Evolutionary conservation across 2,329 filamentous ascomycete genomes (phyloP).

Genomic region (Trichoderma endophyticum): DNA sequence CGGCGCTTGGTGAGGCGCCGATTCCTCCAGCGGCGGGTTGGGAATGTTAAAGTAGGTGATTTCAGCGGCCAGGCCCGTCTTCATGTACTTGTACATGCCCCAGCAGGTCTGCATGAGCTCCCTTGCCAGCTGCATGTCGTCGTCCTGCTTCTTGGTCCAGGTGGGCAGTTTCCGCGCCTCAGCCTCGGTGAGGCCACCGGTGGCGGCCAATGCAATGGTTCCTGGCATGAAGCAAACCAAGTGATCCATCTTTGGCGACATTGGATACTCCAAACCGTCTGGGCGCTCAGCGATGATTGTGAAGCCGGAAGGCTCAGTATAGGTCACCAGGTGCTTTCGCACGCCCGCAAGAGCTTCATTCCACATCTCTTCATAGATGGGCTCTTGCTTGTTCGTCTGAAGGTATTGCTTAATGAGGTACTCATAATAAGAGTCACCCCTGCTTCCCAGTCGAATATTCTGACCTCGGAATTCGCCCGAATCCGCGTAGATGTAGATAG

Average conservation of each 20-base stretch:
- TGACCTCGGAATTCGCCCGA: conserved; percentile 74
- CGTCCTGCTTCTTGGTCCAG: conserved; percentile 78
- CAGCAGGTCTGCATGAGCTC: conserved; percentile 97
- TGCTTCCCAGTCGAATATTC: conserved; percentile 88
- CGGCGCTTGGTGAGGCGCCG: conserved; percentile 48
- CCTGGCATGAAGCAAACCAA: conserved; percentile 97
- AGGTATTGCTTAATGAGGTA: conserved; percentile 98
- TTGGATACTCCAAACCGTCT: conserved; percentile 59
- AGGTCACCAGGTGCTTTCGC: conserved; percentile 88
- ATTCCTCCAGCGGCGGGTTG: conserved; percentile 60
- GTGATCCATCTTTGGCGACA: conserved; percentile 96
- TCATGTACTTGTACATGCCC: conserved; percentile 91
- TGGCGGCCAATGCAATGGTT: conserved; percentile 86
- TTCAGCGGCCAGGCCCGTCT: conserved; percentile 88
- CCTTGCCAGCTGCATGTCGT: conserved; percentile 80
- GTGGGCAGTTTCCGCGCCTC: conserved; percentile 68
- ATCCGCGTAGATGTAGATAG: conserved; percentile 83
- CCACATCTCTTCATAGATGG: conserved; percentile 90
- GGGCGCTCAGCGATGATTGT: conserved; percentile 90
- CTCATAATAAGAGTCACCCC: conserved; percentile 97
- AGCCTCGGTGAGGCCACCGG: conserved; percentile 70
- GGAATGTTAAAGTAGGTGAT: conserved; percentile 87
- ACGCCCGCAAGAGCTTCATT: conserved; percentile 79
- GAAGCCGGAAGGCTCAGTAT: conserved; percentile 73
- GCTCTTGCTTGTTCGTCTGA: conserved; percentile 83